Base-by-base conservation (phyloP, 106 monocot genomes). In the Xerophyta viscosa region DNA sequence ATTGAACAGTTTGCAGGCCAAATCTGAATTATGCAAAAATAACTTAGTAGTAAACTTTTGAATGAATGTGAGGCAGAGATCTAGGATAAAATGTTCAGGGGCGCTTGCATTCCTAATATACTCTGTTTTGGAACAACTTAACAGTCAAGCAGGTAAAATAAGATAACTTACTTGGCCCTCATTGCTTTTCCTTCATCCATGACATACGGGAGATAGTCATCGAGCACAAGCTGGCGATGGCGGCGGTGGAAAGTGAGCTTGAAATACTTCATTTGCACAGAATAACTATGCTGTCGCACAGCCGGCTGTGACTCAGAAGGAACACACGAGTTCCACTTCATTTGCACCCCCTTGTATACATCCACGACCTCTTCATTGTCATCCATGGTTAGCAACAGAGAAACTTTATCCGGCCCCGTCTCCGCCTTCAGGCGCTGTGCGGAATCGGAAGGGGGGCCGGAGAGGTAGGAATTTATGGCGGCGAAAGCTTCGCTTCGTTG, bases 331-430 rank as follows among this genome's bases (percentile, higher is more conserved):
- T 13, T 4, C 81, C 81, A 81, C 62, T 66, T 67, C 4, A 81
- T 23, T 31, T 44, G 67, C 15, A 30, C 63, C 10, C 67, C 71
- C 19, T 14, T 0, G 43, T 71, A 76, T 2, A 33, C 57, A 48
- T 81, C 81, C 7, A 41, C 46, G 41, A 81, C 81, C 67, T 81
- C 81, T 47, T 75, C 74, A 44, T 70, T 3, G 24, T 80, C 70
- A 13, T 33, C 54, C 54, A 88, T 79, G 53, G 60, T 63, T 13
- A 88, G 47, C 25, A 64, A 17, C 26, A 88, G 41, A 12, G 31
- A 36, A 26, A 19, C 24, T 52, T 60, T 54, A 46, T 69, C 71
- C 5, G 36, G 47, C 42, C 59, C 72, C 9, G 71, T 18, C 19
- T 88, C 82, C 7, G 75, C 88, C 58, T 44, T 71, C 43, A 83